Conservation (phyloP, 192 early-diverging fungal genomes). For the Radiomyces spectabilis region DNA sequence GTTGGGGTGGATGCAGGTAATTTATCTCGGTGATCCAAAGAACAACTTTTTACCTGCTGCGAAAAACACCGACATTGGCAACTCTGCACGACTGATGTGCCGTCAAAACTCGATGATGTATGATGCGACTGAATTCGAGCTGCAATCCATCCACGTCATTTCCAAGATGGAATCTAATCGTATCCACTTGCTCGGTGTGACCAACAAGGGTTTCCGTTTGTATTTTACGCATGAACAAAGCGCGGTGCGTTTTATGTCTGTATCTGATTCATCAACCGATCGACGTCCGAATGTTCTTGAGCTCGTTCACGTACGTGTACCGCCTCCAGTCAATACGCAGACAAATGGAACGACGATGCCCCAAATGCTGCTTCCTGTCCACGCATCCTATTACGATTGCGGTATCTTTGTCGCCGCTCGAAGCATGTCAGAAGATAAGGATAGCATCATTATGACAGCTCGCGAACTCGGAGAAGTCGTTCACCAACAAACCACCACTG, state of each 20-base stretch:
- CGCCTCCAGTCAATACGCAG: constrained; percentile 37
- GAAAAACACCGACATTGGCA: constrained; percentile 41
- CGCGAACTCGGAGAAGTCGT: constrained; percentile 47
- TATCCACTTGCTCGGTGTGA: constrained; percentile 69
- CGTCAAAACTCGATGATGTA: constrained; percentile 33
- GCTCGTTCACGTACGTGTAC: constrained; percentile 63
- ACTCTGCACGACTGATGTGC: constrained; percentile 36
- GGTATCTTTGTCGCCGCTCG: constrained; percentile 64
- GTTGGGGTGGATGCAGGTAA: background rate
- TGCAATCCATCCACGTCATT: constrained; percentile 76
- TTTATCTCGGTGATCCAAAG: constrained; percentile 59
- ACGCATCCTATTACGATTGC: constrained; percentile 39
- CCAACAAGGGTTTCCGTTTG: constrained; percentile 64
- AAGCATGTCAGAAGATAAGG: constrained; percentile 58
- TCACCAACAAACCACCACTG: background rate
- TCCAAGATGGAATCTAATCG: constrained; percentile 58
- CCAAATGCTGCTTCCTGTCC: no score
- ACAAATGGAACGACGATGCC: no score
- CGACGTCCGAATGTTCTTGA: constrained; percentile 50
- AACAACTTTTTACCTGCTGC: constrained; percentile 43
- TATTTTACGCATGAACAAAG: constrained; percentile 56
- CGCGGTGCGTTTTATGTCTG: background rate
- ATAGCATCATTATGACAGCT: constrained; percentile 56
- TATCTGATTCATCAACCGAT: background rate
- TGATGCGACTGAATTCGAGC: constrained; percentile 44